phyloP scores from a whole-genome alignment of 345 rosid species.

The Ricinus communis region DNA sequence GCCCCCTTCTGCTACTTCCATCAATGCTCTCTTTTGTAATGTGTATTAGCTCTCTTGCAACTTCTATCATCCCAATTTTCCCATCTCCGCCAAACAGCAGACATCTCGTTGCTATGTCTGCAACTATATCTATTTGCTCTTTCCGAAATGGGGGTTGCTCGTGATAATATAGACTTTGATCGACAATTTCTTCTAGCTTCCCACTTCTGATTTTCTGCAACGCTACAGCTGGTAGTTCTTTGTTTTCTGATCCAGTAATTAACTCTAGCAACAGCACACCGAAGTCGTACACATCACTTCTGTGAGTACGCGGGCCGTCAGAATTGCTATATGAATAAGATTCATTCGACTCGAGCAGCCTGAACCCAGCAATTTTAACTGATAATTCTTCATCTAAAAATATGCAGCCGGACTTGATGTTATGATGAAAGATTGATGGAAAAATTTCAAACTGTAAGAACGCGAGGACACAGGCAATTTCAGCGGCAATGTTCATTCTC shows the following conservation, averaged over 20 bases:
- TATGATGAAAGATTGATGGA: slow-evolving; percentile 65
- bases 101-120: slow-evolving; percentile 77
- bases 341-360: slow-evolving; percentile 36
- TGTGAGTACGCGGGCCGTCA: slow-evolving; percentile 15
- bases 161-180: slow-evolving; percentile 62
- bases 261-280: slow-evolving; percentile 69
- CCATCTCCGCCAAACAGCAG: slow-evolving; percentile 73
- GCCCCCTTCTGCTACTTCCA: slow-evolving; percentile 48
- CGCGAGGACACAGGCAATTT: slow-evolving; percentile 61
- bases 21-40: slow-evolving; percentile 48
- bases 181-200: slow-evolving; percentile 70
- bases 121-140: slow-evolving; percentile 67
- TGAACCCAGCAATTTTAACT: slow-evolving; percentile 62
- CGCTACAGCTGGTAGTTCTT: slow-evolving; percentile 40
- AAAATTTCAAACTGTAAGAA: slow-evolving; percentile 60
- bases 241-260: slow-evolving; percentile 54
- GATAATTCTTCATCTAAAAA: slow-evolving; percentile 60
- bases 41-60: slow-evolving; percentile 66
- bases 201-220: slow-evolving; percentile 56
- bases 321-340: slow-evolving; percentile 21
- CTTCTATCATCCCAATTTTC: slow-evolving; percentile 68
- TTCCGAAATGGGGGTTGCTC: slow-evolving; percentile 49
- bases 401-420: slow-evolving; percentile 51
- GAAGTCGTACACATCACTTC: slow-evolving; percentile 56
- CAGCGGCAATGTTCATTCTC: slow-evolving; percentile 61